Base-by-base conservation (phyloP, 495 filamentous ascomycete species). In the Aspergillus homomorphus region DNA sequence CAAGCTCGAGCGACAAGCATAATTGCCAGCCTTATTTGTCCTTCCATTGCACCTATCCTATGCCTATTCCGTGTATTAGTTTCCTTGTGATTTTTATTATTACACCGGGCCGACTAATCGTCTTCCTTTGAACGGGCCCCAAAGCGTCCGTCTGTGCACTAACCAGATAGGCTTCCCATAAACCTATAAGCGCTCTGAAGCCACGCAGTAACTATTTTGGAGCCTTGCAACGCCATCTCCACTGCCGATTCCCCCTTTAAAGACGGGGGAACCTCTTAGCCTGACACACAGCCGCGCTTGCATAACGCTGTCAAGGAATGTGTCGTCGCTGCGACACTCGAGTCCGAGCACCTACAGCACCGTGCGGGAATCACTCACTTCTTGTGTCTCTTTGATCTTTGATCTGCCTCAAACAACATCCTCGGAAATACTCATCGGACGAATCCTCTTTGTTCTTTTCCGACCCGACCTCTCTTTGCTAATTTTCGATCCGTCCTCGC, bases 231-330 rank as follows among this genome's bases (percentile, higher is more conserved):
- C 60, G 56, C 60, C 58, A 63, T 62, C 66, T 53, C 66, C 66
- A 68, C 66, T 60, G 51, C 57, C 53, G 56, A 50, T 59, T 62
- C 54, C 53, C 60, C 64, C 65, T 58, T 54, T 62, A 51, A 63
- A 58, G 51, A 62, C 30, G 43, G 42, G 56, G 59, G 43, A 54
- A 53, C 52, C 56, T 63, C 56, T 68, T 66, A 63, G 63, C 59
- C 55, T 69, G 59, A 69, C 62, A 69, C 66, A 64, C 66, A 61
- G 61, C 66, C 66, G 66, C 62, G 63, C 66, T 64, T 69, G 66
- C 63, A 66, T 66, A 60, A 63, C 62, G 61, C 59, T 62, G 62
- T 65, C 66, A 63, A 69, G 60, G 63, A 64, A 68, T 58, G 63
- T 64, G 61, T 61, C 54, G 59, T 61, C 51, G 60, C 61, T 61